Evolutionary conservation across 768 basidiomycete species (phyloP).

Genomic region (Sarcomyxa edulis): DNA sequence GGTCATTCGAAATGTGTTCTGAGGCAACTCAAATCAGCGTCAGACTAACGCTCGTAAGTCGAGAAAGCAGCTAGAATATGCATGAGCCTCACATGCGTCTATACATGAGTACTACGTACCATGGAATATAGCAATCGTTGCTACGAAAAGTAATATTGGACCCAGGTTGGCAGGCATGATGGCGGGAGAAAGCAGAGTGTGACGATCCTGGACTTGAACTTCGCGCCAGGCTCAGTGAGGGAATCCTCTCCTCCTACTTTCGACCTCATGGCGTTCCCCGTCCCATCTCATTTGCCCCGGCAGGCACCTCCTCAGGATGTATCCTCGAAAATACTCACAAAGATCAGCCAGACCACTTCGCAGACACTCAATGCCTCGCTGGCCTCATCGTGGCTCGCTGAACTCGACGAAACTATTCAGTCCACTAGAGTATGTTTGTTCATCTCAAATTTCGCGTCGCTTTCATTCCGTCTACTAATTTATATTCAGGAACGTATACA

Average conservation of each 20-base stretch:
- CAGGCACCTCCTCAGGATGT: conserved; percentile 56
- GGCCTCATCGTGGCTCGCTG: conserved; percentile 64
- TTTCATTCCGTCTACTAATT: conserved; percentile 14
- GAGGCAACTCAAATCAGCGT: background rate
- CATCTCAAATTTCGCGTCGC: background rate
- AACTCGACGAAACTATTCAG: conserved; percentile 67
- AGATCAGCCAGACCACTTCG: conserved; percentile 57
- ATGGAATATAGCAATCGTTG: conserved; percentile 46
- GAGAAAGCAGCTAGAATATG: conserved; percentile 79
- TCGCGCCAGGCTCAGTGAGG: no score
- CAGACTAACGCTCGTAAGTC: conserved; percentile 66
- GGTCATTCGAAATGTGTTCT: conserved; percentile 4
- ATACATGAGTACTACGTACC: no score
- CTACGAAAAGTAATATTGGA: conserved; percentile 38
- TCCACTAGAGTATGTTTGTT: conserved; percentile 57
- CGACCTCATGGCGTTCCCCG: conserved; percentile 61
- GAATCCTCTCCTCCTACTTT: no score
- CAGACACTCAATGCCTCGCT: conserved; percentile 54
- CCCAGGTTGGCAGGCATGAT: no score
- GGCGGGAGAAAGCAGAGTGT: no score
- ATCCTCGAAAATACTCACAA: conserved; percentile 66
- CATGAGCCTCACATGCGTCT: no score
- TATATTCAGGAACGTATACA: conserved; percentile 57
- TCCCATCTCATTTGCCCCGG: conserved; percentile 71
- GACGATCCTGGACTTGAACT: no score